phyloP scores from a whole-genome alignment of 1,284 basidiomycete genomes.

The Marasmius fiardii region DNA sequence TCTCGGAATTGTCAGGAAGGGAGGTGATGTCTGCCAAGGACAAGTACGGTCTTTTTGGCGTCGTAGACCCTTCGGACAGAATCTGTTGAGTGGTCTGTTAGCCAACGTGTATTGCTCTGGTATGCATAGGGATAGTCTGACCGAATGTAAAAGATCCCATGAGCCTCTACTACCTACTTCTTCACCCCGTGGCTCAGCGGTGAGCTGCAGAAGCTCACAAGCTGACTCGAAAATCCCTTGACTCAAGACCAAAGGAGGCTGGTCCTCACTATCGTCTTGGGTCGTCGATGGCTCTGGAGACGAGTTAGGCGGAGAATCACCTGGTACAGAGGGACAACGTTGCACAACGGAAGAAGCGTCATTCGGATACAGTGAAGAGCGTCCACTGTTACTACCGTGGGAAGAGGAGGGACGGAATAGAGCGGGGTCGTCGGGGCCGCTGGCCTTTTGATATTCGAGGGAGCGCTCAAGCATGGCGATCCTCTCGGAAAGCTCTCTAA shows the following conservation, averaged over 20 bases:
- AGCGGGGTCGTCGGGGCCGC: constrained; percentile 12
- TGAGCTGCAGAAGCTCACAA: not conserved
- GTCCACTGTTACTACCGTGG: not conserved
- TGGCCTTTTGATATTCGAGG: constrained; percentile 24
- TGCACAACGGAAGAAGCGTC: not conserved
- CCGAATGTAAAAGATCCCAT: constrained; percentile 1
- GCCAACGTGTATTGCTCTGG: not conserved
- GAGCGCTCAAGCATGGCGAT: constrained; percentile 40
- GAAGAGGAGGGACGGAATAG: constrained; percentile 8
- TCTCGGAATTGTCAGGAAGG: constrained; percentile 6
- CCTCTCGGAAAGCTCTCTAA: constrained; percentile 37
- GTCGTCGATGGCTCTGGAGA: constrained; percentile 18
- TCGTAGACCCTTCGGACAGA: not conserved
- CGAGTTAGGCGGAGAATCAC: constrained; percentile 18
- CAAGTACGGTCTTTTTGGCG: constrained; percentile 32
- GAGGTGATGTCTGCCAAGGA: constrained; percentile 31
- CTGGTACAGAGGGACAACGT: constrained; percentile 13
- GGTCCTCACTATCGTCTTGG: constrained; percentile 15
- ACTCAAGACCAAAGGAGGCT: not conserved
- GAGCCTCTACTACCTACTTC: not conserved
- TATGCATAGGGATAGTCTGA: not conserved
- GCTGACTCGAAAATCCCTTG: not conserved
- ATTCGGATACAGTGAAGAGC: not conserved
- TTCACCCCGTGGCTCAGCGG: not conserved
- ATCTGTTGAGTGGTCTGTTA: not conserved